phyloP scores from a whole-genome alignment of 495 filamentous ascomycete species.

The Alectoria sarmentosa region DNA sequence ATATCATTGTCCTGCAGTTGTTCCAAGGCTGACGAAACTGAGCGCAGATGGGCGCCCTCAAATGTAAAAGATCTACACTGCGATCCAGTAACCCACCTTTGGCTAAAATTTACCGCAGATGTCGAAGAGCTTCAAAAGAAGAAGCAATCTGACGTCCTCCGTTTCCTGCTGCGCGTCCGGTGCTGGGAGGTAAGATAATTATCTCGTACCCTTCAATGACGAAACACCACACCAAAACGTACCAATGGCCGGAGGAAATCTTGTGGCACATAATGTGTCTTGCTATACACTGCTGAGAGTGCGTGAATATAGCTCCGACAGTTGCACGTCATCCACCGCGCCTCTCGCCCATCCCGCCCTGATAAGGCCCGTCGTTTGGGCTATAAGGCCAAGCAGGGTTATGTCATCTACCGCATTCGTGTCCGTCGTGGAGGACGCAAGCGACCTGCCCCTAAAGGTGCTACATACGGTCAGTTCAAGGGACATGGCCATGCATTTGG shows the following conservation, averaged over 20 bases:
- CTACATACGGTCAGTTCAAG: constrained; percentile 80
- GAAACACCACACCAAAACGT: background rate
- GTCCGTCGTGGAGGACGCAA: constrained; percentile 97
- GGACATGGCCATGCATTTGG: background rate
- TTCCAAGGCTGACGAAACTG: constrained; percentile 23
- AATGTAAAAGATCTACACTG: constrained; percentile 40
- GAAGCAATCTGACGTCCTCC: constrained; percentile 99
- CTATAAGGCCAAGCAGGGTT: constrained; percentile 99
- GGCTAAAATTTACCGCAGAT: constrained; percentile 32
- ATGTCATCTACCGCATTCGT: constrained; percentile 98
- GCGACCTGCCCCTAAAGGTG: constrained; percentile 92
- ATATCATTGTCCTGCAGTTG: background rate
- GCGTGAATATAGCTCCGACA: constrained; percentile 98
- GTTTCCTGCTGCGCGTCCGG: constrained; percentile 98
- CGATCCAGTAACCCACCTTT: background rate
- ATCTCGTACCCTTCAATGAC: constrained; percentile 34
- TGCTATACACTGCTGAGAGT: constrained; percentile 99
- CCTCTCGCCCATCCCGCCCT: constrained; percentile 93
- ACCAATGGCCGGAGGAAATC: background rate
- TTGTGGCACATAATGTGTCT: constrained; percentile 39
- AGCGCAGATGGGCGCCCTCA: constrained; percentile 80
- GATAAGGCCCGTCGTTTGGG: constrained; percentile 99
- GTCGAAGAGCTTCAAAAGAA: constrained; percentile 99
- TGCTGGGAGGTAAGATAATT: constrained; percentile 97
- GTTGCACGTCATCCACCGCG: constrained; percentile 98